These are phyloP conservation scores for Ulmus americana DNA, from an alignment of 331 rosid species.

Conservation along the genomic window DNA sequence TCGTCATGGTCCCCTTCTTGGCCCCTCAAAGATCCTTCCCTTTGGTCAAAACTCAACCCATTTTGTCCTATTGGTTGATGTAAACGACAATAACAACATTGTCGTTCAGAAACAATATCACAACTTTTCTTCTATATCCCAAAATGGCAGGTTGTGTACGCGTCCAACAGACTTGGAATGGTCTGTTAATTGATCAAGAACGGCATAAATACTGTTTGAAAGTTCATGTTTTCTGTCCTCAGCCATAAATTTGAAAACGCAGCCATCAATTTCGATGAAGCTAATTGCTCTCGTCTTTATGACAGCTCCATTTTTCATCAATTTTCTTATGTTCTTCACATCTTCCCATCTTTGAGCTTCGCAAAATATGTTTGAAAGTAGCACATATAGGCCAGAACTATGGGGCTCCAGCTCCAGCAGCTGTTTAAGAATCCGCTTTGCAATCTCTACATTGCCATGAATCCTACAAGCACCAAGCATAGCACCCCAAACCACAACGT, in stretches of 20 bases:
- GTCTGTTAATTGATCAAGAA: conserved; percentile 52
- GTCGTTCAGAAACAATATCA: background rate
- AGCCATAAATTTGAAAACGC: conserved; percentile 30
- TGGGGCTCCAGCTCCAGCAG: conserved; percentile 47
- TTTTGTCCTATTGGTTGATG: no score
- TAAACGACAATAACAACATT: no score
- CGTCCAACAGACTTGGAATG: conserved; percentile 36
- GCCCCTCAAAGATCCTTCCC: conserved; percentile 12
- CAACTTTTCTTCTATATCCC: conserved; percentile 28
- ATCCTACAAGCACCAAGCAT: conserved; percentile 72
- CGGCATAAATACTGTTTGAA: conserved; percentile 28
- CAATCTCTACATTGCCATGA: conserved; percentile 45
- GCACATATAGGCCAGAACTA: conserved; percentile 43
- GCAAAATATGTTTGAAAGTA: conserved; percentile 36
- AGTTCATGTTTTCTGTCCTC: conserved; percentile 36
- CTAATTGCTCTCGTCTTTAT: conserved; percentile 57
- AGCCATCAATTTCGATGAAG: conserved; percentile 46
- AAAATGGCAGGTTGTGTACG: conserved; percentile 15
- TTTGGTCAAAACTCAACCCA: background rate
- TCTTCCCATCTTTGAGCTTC: conserved; percentile 63
- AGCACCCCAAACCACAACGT: conserved; percentile 66
- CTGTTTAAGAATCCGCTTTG: conserved; percentile 56
- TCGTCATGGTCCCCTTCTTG: conserved; percentile 10
- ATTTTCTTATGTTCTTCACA: conserved; percentile 47
- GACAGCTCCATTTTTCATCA: conserved; percentile 46